phyloP scores from a whole-genome alignment of 164 flowering plant species.

The Berberis thunbergii region DNA sequence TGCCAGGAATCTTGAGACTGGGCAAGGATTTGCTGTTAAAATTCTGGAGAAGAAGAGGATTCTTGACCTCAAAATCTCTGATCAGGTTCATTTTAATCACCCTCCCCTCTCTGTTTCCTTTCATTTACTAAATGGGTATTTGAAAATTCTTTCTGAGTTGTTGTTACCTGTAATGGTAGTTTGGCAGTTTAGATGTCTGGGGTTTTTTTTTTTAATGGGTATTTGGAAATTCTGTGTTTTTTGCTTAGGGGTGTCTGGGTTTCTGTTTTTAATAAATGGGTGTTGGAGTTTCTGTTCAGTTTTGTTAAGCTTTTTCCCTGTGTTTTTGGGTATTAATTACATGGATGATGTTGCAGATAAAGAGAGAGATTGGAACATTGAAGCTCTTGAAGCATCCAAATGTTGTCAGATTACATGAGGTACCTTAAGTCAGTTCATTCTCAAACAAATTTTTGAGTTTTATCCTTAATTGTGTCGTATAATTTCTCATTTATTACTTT shows the following conservation, averaged over 20 bases:
- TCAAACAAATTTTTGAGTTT: background rate
- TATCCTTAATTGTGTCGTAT: too few species aligned
- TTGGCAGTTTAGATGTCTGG: too few species aligned
- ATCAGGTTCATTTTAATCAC: constrained; percentile 44
- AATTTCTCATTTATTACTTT: too few species aligned
- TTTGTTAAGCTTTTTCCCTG: too few species aligned
- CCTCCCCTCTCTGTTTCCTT: background rate
- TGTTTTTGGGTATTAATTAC: too few species aligned
- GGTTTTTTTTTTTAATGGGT: background rate
- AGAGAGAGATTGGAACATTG: constrained; percentile 83
- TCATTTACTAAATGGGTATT: too few species aligned
- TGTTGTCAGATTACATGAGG: constrained; percentile 84
- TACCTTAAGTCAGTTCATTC: constrained; percentile 10
- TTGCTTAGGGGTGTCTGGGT: background rate
- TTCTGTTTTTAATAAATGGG: too few species aligned
- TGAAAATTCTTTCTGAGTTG: too few species aligned
- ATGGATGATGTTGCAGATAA: constrained; percentile 41
- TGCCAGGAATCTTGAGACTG: constrained; percentile 54
- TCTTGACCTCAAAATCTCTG: constrained; percentile 49
- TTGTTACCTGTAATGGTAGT: too few species aligned
- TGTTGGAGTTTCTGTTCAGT: too few species aligned
- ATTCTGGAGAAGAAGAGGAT: constrained; percentile 62
- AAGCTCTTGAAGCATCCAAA: constrained; percentile 90
- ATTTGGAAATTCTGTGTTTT: background rate
- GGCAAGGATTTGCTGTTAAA: constrained; percentile 66